Base-by-base conservation (phyloP, 371 early-diverging fungal genomes). In the Entomophthora muscae region DNA sequence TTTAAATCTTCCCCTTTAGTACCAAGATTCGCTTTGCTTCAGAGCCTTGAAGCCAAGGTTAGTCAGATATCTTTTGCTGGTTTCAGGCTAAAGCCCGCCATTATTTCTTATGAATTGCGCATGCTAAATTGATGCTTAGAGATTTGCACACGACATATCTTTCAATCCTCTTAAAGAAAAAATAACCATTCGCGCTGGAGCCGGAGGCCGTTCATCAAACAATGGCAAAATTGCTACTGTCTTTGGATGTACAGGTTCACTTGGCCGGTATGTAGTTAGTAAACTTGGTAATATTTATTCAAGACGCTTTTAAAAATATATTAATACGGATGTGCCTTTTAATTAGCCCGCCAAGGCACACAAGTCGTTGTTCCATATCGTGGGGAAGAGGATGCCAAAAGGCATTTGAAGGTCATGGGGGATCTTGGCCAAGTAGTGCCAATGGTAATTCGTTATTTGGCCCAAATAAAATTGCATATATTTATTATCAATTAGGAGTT, bases 391-490 rank as follows among this genome's bases (percentile, higher is more conserved):
- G 91, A 92, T 66, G 76, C 83, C 30, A 72, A 73, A 63, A 78
- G 94, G 65, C 93, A 91, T 71, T 77, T 95, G 69, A 90, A 87
- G 78, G 80, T 88, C 3, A 85, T 85, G 71, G 98, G 95, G 59
- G 98, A 97, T 74, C 78, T 97, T 42, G 98, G 98, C 63, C 90
- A 93, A 78, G 80, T 97, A 57, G 78, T 92, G 53, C 91, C 90
- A 63, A 72, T 90, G 78, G 86, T 83, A 74, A 26, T 62, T 59
- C 10, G 32, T 52, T 26, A n/a, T n/a, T n/a, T n/a, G n/a, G n/a
- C n/a, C n/a, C n/a, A n/a, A n/a, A n/a, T n/a, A n/a, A n/a, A n/a
- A n/a, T n/a, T n/a, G 1, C 52, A 28, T 61, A 32, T n/a, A 52
- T 52, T 54, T 55, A 56, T 55, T 51, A 5, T 53, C 53, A 29